A percentile compares a stretch with the other conserved stretches of the same genome.
Conservation (phyloP, 257 asterid genomes). For the Nicotiana tomentosiformis region DNA sequence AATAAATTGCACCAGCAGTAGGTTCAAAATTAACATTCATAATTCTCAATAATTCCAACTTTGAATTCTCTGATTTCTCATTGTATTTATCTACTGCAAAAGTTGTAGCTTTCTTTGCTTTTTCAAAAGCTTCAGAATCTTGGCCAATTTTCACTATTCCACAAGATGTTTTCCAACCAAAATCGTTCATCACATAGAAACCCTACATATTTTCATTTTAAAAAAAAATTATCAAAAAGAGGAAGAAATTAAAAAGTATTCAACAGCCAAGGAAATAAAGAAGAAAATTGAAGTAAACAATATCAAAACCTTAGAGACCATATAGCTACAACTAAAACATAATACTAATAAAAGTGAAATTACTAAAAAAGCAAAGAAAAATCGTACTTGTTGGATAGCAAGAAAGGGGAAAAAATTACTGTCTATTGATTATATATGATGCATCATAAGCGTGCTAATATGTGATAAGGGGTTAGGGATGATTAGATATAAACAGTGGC, state of each 20-base stretch:
- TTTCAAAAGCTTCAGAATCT: background rate
- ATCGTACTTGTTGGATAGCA: no score
- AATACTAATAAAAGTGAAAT: background rate
- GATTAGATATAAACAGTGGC: background rate
- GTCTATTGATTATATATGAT: background rate
- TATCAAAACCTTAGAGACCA: no score
- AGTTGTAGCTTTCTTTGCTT: slow-evolving; percentile 20
- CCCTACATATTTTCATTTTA: background rate
- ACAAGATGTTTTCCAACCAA: background rate
- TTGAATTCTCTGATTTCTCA: slow-evolving; percentile 8
- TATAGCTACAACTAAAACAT: no score
- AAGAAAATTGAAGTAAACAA: no score
- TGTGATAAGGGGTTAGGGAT: background rate
- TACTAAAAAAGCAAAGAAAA: background rate
- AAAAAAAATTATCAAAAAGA: background rate
- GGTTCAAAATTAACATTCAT: slow-evolving; percentile 35
- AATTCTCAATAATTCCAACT: slow-evolving; percentile 1
- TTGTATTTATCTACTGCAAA: slow-evolving; percentile 29
- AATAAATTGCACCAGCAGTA: slow-evolving; percentile 37
- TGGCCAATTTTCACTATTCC: background rate
- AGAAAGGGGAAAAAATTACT: background rate
- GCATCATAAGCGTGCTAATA: background rate
- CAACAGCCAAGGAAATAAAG: background rate
- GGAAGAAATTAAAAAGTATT: background rate
- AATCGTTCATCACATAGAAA: background rate